Evolutionary conservation across 2,329 filamentous ascomycete species (phyloP).

Genomic region (Diaporthe sp.): DNA sequence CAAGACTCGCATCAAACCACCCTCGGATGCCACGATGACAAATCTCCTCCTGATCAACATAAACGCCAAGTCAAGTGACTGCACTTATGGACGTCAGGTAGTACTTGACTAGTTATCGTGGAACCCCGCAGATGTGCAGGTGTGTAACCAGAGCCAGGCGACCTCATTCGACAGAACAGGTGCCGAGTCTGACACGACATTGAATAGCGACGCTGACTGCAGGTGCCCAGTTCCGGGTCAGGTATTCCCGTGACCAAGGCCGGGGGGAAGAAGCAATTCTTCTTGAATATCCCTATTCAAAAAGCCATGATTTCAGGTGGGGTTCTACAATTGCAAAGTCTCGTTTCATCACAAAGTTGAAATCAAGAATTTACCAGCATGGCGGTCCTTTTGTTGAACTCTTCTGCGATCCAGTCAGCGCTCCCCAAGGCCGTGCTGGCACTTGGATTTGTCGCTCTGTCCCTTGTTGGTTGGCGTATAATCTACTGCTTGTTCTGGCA

Average conservation of each 20-base stretch:
- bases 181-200: slow-evolving; percentile 2
- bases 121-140: slow-evolving; percentile 14
- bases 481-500: slow-evolving; percentile 45
- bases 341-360: background rate
- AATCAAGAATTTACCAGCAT: background rate
- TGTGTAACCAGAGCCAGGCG: background rate
- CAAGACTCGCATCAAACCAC: background rate
- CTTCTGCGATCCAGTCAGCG: slow-evolving; percentile 5
- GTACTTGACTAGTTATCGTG: background rate
- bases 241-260: background rate
- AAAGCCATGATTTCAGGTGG: background rate
- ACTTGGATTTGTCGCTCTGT: background rate
- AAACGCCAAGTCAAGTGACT: background rate
- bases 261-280: no score
- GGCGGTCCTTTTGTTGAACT: slow-evolving; percentile 1
- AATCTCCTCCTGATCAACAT: slow-evolving; percentile 10
- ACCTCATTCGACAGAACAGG: slow-evolving; percentile 23
- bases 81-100: background rate
- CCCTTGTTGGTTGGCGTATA: slow-evolving; percentile 5
- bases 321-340: background rate
- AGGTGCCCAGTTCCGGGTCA: background rate
- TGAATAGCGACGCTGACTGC: slow-evolving; percentile 16
- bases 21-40: background rate
- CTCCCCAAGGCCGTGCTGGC: slow-evolving; percentile 11
- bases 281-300: background rate